Conservation (phyloP, 768 basidiomycete species). For the Dacryopinax primogenitus region DNA sequence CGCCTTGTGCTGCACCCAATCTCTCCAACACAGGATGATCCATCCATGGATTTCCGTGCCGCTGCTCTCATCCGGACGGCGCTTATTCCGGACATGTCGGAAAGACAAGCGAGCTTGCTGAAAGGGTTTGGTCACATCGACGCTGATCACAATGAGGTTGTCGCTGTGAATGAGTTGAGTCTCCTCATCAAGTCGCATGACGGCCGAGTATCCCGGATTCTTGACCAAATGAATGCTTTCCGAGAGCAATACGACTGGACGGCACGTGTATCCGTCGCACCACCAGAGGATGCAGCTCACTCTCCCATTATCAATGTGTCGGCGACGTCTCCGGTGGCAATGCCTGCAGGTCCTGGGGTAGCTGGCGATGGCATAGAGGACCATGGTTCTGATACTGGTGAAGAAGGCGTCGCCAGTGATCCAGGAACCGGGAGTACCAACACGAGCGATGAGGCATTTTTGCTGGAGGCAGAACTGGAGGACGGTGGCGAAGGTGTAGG, state of each 20-base stretch:
- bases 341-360: background rate
- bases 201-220: background rate
- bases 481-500: background rate
- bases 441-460: background rate
- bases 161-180: background rate
- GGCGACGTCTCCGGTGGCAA: background rate
- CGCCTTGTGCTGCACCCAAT: background rate
- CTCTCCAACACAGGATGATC: background rate
- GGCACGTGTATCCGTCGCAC: background rate
- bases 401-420: background rate
- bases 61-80: background rate
- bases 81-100: background rate
- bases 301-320: background rate
- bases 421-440: background rate
- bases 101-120: background rate
- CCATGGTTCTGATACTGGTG: background rate
- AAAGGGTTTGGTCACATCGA: background rate
- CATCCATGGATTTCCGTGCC: background rate
- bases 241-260: background rate
- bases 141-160: background rate
- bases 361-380: background rate
- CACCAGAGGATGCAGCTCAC: background rate
- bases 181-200: background rate
- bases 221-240: background rate
- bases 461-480: background rate